These are phyloP conservation scores for Carpinus viminea DNA, from an alignment of 306 rosid species.

Conservation along the genomic window DNA sequence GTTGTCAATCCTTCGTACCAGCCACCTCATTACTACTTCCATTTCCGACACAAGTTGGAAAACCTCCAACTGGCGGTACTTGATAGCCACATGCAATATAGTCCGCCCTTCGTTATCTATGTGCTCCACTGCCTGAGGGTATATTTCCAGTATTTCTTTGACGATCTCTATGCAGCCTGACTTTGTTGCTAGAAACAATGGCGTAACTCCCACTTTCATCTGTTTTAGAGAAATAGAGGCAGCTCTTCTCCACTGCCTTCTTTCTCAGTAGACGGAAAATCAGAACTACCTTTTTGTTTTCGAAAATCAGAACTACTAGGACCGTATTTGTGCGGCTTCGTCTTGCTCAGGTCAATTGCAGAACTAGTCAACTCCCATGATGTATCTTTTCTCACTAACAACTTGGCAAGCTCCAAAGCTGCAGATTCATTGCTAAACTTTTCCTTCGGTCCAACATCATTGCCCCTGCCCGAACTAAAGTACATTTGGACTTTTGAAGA, in stretches of 20 bases:
- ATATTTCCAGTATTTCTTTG: not conserved
- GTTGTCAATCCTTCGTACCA: not conserved
- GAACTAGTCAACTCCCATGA: not conserved
- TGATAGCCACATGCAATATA: not conserved
- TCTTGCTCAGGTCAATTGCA: not conserved
- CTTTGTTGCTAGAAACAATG: not conserved
- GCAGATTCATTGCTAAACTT: no score
- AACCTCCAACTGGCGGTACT: conserved; percentile 9
- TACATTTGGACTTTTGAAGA: not conserved
- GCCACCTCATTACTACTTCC: not conserved
- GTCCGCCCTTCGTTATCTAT: not conserved
- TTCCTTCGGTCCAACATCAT: not conserved
- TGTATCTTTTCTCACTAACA: no score
- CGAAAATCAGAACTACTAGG: not conserved
- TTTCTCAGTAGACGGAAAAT: not conserved
- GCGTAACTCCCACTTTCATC: not conserved
- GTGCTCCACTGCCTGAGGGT: conserved; percentile 5
- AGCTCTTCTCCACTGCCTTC: not conserved
- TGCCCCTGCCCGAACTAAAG: not conserved
- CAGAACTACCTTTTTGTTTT: no score
- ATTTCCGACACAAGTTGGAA: not conserved
- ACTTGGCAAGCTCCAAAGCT: no score
- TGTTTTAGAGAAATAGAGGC: not conserved
- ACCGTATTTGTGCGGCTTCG: not conserved
- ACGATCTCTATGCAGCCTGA: conserved; percentile 1